Conservation (phyloP, 345 rosid genomes). For the Camelina hispida region DNA sequence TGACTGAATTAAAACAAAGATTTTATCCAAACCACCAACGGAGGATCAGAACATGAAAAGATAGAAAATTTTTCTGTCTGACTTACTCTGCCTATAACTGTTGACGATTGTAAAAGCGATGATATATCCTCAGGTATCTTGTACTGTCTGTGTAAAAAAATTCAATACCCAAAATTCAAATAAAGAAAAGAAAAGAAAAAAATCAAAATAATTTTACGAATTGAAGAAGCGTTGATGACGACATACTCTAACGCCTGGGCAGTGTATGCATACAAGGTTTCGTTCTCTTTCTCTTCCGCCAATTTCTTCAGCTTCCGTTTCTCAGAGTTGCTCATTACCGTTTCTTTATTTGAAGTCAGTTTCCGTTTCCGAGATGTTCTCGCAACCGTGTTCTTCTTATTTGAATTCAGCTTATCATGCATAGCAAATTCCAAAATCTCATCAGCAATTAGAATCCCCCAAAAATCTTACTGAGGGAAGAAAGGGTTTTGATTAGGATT, state of each 20-base stretch:
- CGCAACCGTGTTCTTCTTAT: conserved; percentile 29
- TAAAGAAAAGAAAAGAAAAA: background rate
- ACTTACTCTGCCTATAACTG: conserved; percentile 62
- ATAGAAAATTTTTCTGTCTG: conserved; percentile 35
- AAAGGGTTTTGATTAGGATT: conserved; percentile 8
- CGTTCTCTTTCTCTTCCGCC: conserved; percentile 73
- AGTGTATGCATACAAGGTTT: conserved; percentile 52
- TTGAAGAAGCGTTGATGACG: background rate
- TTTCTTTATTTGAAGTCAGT: conserved; percentile 45
- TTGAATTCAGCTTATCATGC: conserved; percentile 34
- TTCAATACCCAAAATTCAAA: conserved; percentile 16
- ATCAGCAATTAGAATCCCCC: background rate
- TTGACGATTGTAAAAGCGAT: conserved; percentile 70
- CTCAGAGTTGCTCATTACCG: conserved; percentile 61
- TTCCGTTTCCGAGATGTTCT: conserved; percentile 72
- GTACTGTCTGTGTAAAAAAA: conserved; percentile 56
- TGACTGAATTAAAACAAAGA: conserved; percentile 48
- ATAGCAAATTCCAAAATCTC: conserved; percentile 8
- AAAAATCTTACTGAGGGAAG: background rate
- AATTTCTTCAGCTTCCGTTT: conserved; percentile 75
- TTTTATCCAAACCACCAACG: background rate
- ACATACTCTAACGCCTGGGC: conserved; percentile 66
- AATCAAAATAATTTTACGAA: background rate
- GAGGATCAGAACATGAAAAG: conserved; percentile 6
- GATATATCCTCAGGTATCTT: conserved; percentile 66